Evolutionary conservation across 2,329 filamentous ascomycete species (phyloP), one percentile per base, ranked within the genome.

Genomic region (Penicillium freii): DNA sequence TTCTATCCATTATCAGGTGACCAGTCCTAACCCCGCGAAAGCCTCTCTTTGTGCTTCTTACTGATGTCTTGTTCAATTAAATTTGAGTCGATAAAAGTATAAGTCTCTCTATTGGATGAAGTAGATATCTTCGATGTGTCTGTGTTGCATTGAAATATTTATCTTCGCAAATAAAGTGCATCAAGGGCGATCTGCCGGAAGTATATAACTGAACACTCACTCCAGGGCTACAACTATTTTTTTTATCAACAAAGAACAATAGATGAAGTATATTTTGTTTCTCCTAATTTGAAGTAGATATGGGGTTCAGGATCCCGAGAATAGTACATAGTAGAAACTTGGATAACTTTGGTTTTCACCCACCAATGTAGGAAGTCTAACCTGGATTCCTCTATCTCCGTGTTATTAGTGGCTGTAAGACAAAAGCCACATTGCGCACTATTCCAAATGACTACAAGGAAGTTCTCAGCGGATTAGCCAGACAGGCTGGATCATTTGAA

Each of bases 1-100:
- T 10, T 29, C 19, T 13, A 23, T n/a, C 1, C 4, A 29, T 10
- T 19, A 19, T 60, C 61, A 62, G 54, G 55, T 63, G 61, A 42
- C 29, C 48, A 10, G 5, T 13, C 5, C 11, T 38, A 52, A 40
- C 54, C 54, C 54, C 54, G 54, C 54, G n/a, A 53, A 27, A 4
- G 47, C n/a, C 10, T 38, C 43, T 29, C 42, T 45, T 42, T 47
- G 4, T 34, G 33, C 19, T 54, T 15, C 27, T 13, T 23, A 6
- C 9, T 44, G 15, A 10, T 34, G 15, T 34, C 31, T 51, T 44
- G 9, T 38, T 44, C 23, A 23, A 21, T 36, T 19, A 10, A 21
- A 27, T 21, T 8, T 11, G 11, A 42, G 25, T 42, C n/a, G 5
- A 40, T 29, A 5, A 10, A 49, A 23, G 8, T 23, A 15, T 11